These are phyloP conservation scores for Coemansia sp. DNA, from an alignment of 192 early-diverging fungal genomes.

Conservation along the genomic window DNA sequence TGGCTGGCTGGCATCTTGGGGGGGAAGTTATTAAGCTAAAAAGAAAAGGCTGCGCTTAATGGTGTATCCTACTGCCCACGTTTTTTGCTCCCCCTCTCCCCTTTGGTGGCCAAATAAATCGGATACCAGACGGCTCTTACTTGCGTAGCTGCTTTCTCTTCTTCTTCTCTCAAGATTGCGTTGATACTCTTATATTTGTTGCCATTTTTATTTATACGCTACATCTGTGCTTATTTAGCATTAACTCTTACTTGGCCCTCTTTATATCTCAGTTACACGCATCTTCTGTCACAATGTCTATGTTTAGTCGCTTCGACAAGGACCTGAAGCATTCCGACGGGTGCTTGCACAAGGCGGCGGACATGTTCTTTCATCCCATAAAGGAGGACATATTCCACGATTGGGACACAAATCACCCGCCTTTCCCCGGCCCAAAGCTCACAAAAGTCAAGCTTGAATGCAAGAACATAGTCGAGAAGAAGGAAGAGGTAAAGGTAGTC, in stretches of 20 bases:
- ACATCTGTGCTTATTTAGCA: not conserved
- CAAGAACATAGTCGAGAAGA: conserved; percentile 33
- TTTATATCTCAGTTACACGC: conserved; percentile 6
- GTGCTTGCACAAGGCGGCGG: conserved; percentile 53
- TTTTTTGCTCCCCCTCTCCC: not conserved
- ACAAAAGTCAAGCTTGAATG: conserved; percentile 48
- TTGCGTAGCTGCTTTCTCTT: not conserved
- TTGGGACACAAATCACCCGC: conserved; percentile 51
- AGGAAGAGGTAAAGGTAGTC: conserved; percentile 11
- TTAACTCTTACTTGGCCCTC: no score
- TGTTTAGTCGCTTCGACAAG: conserved; percentile 54
- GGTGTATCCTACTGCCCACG: not conserved
- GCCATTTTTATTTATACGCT: not conserved
- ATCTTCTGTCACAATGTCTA: conserved; percentile 36
- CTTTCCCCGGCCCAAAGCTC: conserved; percentile 53
- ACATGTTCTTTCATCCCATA: conserved; percentile 56
- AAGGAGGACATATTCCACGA: conserved; percentile 54
- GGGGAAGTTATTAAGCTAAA: not conserved
- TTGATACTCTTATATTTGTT: not conserved
- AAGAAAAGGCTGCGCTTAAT: not conserved
- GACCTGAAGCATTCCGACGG: conserved; percentile 52
- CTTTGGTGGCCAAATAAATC: not conserved
- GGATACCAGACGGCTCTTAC: not conserved
- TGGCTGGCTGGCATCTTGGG: not conserved
- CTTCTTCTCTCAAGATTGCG: not conserved